Conservation (phyloP, 306 rosid species). For the Fagus crenata region DNA sequence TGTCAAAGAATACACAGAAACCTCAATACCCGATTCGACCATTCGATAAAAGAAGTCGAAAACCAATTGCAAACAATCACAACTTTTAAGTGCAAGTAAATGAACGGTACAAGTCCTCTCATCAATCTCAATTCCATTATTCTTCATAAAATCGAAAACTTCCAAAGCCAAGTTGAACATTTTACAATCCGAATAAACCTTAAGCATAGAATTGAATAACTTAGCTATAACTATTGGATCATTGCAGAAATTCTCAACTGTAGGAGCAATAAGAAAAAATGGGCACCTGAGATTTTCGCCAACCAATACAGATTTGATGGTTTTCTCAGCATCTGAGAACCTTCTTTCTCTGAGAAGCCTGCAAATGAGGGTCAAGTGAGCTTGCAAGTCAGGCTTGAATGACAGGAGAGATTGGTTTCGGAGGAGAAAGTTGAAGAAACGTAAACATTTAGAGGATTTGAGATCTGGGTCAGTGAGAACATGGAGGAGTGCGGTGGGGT, state of each 20-base stretch:
- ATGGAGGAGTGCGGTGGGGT: constrained; percentile 25
- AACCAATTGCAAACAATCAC: constrained; percentile 9
- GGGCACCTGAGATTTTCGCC: constrained; percentile 25
- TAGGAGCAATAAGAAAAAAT: constrained; percentile 35
- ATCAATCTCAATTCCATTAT: constrained; percentile 30
- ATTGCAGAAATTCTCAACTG: constrained; percentile 20
- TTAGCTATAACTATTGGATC: constrained; percentile 18
- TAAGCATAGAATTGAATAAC: constrained; percentile 28
- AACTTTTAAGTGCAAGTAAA: constrained; percentile 32
- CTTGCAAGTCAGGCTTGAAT: constrained; percentile 32
- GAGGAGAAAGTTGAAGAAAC: constrained; percentile 35
- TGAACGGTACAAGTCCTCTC: constrained; percentile 41
- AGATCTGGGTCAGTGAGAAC: constrained; percentile 31
- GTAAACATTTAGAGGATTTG: constrained; percentile 28
- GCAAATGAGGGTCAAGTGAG: constrained; percentile 36
- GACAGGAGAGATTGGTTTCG: constrained; percentile 29
- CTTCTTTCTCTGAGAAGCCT: constrained; percentile 31
- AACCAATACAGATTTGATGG: constrained; percentile 19
- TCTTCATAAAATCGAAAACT: constrained; percentile 31
- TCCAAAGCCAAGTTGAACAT: constrained; percentile 17
- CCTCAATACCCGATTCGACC: constrained; percentile 24
- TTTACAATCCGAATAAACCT: constrained; percentile 26
- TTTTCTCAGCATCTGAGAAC: constrained; percentile 24
- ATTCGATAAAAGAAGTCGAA: constrained; percentile 28
- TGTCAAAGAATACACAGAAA: constrained; percentile 38